phyloP scores from a whole-genome alignment of 345 rosid genomes.

The Raphanus sativus region DNA sequence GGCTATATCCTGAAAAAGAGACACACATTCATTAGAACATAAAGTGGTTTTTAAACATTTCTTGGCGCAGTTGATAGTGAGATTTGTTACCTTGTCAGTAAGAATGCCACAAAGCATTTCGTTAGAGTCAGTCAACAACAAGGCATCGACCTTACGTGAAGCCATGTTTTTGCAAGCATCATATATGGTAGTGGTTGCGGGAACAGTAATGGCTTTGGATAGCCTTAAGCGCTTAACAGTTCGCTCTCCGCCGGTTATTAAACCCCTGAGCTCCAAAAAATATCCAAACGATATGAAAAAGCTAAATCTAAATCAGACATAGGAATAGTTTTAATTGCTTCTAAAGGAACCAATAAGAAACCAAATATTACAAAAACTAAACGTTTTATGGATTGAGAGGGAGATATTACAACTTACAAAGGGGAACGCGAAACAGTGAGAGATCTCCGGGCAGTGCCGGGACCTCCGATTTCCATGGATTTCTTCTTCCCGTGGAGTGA shows the following conservation, averaged over 20 bases:
- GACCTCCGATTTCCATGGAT: slow-evolving; percentile 48
- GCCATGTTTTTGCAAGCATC: slow-evolving; percentile 97
- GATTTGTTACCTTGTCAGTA: slow-evolving; percentile 71
- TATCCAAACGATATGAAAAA: background rate
- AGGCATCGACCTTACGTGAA: slow-evolving; percentile 88
- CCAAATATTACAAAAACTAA: too few species aligned
- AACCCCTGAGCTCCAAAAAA: slow-evolving; percentile 51
- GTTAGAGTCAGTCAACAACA: slow-evolving; percentile 86
- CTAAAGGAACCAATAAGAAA: too few species aligned
- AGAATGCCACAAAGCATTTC: slow-evolving; percentile 97
- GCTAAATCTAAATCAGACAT: too few species aligned
- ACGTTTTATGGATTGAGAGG: too few species aligned
- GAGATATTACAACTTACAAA: slow-evolving; percentile 43
- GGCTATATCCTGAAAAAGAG: slow-evolving; percentile 66
- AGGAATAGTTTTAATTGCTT: too few species aligned
- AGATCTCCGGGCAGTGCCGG: slow-evolving; percentile 57
- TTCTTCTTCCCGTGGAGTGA: slow-evolving; percentile 60
- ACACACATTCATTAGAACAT: background rate
- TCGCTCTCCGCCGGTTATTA: slow-evolving; percentile 71
- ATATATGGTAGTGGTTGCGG: slow-evolving; percentile 69
- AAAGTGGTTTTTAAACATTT: background rate
- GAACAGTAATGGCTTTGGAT: slow-evolving; percentile 89
- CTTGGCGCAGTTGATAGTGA: background rate
- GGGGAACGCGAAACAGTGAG: slow-evolving; percentile 61
- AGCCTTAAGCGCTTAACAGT: slow-evolving; percentile 83